Percentiles rank a stretch among this genome's conserved stretches.
These are phyloP conservation scores for Hypoxylon perforatum DNA, from an alignment of 495 filamentous ascomycete species.

Conservation along the genomic window DNA sequence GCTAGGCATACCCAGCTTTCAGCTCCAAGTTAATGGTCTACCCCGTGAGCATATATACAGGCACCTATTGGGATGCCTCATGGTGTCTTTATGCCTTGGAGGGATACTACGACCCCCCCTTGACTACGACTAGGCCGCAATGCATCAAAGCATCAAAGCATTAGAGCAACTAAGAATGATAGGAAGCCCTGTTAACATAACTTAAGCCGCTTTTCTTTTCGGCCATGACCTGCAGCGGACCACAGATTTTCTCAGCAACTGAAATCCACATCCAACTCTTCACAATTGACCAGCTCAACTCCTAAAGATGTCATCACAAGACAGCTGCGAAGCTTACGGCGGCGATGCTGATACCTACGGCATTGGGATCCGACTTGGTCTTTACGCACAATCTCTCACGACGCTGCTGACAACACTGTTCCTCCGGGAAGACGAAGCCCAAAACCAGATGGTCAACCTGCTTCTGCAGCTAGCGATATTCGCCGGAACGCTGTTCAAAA, in stretches of 20 bases:
- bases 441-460: slow-evolving; percentile 28
- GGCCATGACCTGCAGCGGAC: too few species aligned
- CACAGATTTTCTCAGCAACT: too few species aligned
- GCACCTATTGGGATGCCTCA: background rate
- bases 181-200: too few species aligned
- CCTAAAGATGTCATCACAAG: slow-evolving; percentile 1
- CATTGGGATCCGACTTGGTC: slow-evolving; percentile 34
- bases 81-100: background rate
- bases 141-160: background rate
- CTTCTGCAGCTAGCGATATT: slow-evolving; percentile 36
- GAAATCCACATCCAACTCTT: background rate
- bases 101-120: too few species aligned
- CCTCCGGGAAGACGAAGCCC: slow-evolving; percentile 27
- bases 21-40: background rate
- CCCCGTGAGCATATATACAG: background rate
- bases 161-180: too few species aligned
- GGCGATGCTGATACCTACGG: slow-evolving; percentile 35
- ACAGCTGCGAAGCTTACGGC: slow-evolving; percentile 15
- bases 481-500: slow-evolving; percentile 23
- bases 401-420: slow-evolving; percentile 35
- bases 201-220: too few species aligned
- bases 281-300: background rate
- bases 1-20: slow-evolving; percentile 3
- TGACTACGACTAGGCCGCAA: background rate
- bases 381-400: slow-evolving; percentile 33